A percentile compares a stretch with the other conserved stretches of the same genome.
phyloP scores from a whole-genome alignment of 2,329 filamentous ascomycete genomes.

The Didymella exigua region DNA sequence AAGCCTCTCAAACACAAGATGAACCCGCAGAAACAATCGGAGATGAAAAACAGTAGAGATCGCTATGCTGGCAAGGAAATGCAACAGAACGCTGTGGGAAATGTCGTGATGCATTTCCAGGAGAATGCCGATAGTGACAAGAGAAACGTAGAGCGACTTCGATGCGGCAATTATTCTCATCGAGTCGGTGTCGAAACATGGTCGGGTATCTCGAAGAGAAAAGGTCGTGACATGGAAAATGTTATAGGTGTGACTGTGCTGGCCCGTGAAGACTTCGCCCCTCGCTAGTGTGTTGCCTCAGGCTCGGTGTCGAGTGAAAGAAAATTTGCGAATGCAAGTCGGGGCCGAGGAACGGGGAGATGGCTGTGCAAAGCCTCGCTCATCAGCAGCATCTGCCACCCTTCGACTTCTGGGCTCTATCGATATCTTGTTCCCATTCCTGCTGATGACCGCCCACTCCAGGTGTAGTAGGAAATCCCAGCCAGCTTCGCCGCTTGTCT shows the following conservation, averaged over 20 bases:
- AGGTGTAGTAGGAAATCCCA: conserved; percentile 62
- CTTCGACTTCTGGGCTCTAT: conserved; percentile 39
- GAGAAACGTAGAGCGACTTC: neutral
- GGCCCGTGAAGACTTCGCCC: neutral
- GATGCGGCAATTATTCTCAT: neutral
- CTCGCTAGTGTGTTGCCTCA: neutral
- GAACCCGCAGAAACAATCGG: neutral
- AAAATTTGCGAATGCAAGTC: neutral
- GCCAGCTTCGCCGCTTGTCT: conserved; percentile 70
- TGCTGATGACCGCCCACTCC: conserved; percentile 37
- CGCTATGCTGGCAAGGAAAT: conserved; percentile 3
- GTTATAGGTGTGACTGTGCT: neutral
- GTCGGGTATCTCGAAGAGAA: conserved; percentile 26
- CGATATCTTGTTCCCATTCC: conserved; percentile 45
- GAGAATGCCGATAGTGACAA: neutral
- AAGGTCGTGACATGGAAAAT: conserved; percentile 2
- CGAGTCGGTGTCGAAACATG: conserved; percentile 14
- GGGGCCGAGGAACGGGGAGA: neutral
- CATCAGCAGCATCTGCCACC: conserved; percentile 45
- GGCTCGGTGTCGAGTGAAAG: neutral
- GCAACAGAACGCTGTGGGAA: neutral
- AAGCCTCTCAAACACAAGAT: neutral
- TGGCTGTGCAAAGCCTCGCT: neutral
- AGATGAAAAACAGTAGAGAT: neutral
- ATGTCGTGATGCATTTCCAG: neutral